Evolutionary conservation across 2,329 filamentous ascomycete species (phyloP), one percentile per base, ranked within the genome.

Genomic region (Septoria petroselini): DNA sequence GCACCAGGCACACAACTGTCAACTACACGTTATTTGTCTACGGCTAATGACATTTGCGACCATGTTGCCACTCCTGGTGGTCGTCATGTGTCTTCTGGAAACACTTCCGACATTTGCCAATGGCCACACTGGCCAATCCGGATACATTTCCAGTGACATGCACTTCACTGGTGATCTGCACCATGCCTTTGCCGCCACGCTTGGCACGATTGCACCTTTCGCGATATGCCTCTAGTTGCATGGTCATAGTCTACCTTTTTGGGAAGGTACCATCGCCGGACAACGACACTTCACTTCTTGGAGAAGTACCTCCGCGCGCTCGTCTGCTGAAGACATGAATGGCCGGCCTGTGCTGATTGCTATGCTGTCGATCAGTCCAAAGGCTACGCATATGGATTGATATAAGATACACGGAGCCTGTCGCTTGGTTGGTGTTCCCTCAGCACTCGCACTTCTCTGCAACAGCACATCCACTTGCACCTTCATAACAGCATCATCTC

Each of bases 271-370:
- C 47, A 44, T 43, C 30, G 11, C 34, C 29, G 33, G 37, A 41
- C 14, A 21, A 49, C 31, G 43, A 41, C 45, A 48, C 31, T 19
- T 44, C 42, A 41, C 33, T 21, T 48, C 51, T 40, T 44, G 50
- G 18, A 55, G 57, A 42, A 56, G 53, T 35, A 51, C 43, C 48
- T 55, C 57, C 58, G 58, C 27, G 18, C 34, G 39, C 39, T 34
- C 23, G 48, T 46, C 37, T 45, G 47, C 39, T 19, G 27, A 29
- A 15, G 43, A 41, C 50, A 40, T 59, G 55, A 61, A 54, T 61
- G 53, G 60, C 30, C 44, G 30, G 33, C 38, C 19, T 15, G 12
- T 37, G 58, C 50, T 58, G 60, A 61, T 59, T 61, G 60, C 58
- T 53, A 54, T 48, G n/a, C 41, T 52, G 54, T 41, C 41, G 54